phyloP scores from a whole-genome alignment of 768 basidiomycete genomes.

The Trametes maxima region DNA sequence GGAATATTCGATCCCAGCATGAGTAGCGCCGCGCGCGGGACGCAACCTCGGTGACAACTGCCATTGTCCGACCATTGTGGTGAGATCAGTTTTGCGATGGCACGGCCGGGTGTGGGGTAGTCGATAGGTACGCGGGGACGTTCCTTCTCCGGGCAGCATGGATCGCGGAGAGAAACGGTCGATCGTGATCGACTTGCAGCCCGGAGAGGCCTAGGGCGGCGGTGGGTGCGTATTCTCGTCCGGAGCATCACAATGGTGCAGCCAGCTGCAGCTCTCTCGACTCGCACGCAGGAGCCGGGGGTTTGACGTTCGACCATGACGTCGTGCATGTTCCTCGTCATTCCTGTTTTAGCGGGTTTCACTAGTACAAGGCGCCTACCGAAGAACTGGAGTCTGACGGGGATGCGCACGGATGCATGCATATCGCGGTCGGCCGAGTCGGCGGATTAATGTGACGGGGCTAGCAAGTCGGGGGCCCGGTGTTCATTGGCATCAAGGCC shows the following conservation, averaged over 20 bases:
- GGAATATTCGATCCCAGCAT: neutral
- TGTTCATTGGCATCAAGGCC: neutral
- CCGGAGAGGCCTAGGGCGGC: neutral
- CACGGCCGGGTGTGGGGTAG: neutral
- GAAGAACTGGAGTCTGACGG: too few relatives aligned
- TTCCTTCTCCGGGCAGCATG: neutral
- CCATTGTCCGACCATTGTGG: conserved; percentile 7
- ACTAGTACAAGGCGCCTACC: too few relatives aligned
- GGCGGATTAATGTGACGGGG: neutral
- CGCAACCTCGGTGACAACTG: neutral
- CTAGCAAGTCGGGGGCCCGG: too few relatives aligned
- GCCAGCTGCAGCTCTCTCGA: too few relatives aligned
- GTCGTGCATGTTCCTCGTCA: neutral
- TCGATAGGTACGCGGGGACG: too few relatives aligned
- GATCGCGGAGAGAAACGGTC: neutral
- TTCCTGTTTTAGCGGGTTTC: too few relatives aligned
- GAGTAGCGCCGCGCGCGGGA: neutral
- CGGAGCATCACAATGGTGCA: too few relatives aligned
- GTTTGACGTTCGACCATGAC: too few relatives aligned
- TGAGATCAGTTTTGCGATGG: neutral
- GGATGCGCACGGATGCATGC: too few relatives aligned
- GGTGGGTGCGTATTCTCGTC: too few relatives aligned
- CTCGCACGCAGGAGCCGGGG: too few relatives aligned
- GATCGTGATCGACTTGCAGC: conserved; percentile 6
- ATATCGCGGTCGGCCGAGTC: too few relatives aligned